phyloP scores from a whole-genome alignment of 2,329 filamentous ascomycete genomes.

The Monosporascus sp. region DNA sequence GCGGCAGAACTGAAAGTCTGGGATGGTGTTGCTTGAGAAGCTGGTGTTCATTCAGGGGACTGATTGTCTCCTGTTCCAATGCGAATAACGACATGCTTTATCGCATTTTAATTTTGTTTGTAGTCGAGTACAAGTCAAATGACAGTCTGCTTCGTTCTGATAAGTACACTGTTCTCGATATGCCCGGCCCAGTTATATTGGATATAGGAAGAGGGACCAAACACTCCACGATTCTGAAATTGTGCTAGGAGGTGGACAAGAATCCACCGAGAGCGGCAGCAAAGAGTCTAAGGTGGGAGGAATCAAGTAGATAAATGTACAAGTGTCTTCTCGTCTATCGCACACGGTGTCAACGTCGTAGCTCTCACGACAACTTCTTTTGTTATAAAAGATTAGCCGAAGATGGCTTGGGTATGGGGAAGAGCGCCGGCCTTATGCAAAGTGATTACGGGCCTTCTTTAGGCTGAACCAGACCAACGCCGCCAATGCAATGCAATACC shows the following conservation, averaged over 20 bases:
- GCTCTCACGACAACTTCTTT: background rate
- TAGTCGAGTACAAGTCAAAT: no score
- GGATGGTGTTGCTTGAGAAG: background rate
- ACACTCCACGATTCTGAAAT: no score
- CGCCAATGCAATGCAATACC: slow-evolving; percentile 16
- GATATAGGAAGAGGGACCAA: no score
- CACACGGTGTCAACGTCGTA: background rate
- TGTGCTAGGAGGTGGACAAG: background rate
- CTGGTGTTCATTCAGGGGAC: background rate
- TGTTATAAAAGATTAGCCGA: background rate
- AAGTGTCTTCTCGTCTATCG: background rate
- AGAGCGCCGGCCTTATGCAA: slow-evolving; percentile 15
- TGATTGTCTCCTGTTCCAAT: no score
- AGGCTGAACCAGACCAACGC: slow-evolving; percentile 9
- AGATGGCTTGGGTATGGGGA: background rate
- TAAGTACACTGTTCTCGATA: no score
- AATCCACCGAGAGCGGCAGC: no score
- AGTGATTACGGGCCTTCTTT: slow-evolving; percentile 2
- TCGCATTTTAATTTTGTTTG: no score
- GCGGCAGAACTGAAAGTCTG: background rate
- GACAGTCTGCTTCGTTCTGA: no score
- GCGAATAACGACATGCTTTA: no score
- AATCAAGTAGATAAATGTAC: background rate
- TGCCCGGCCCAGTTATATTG: no score
- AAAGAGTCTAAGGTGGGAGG: no score